A percentile compares a stretch with the other conserved stretches of the same genome.
Conservation (phyloP, 257 asterid genomes). For the Solanum megistacrolobum region DNA sequence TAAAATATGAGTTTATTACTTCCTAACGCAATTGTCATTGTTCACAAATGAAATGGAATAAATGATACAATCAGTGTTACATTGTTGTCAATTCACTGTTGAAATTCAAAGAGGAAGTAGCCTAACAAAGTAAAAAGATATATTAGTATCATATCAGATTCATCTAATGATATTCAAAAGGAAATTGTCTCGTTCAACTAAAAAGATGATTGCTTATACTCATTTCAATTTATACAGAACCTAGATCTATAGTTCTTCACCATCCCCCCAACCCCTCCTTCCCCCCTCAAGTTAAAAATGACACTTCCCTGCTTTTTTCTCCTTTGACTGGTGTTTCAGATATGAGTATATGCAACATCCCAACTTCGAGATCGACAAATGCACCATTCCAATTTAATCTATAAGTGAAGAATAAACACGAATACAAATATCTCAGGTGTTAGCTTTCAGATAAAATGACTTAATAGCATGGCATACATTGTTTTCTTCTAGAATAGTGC, state of each 20-base stretch:
- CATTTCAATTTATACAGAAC: background rate
- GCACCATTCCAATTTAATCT: no score
- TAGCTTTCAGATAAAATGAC: no score
- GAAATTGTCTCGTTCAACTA: background rate
- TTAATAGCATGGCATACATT: no score
- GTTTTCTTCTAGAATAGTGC: no score
- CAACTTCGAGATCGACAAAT: no score
- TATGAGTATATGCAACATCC: no score
- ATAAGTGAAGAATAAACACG: no score
- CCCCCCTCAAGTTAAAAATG: background rate
- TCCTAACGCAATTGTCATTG: background rate
- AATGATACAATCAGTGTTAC: background rate
- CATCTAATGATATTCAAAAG: background rate
- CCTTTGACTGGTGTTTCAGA: background rate
- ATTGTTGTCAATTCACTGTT: background rate
- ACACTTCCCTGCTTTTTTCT: background rate
- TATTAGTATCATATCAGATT: background rate
- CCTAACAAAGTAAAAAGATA: background rate
- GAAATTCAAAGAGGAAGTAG: background rate
- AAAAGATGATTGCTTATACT: background rate
- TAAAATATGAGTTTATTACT: background rate
- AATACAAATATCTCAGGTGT: no score
- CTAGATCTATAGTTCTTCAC: background rate
- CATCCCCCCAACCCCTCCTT: background rate
- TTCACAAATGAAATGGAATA: background rate